Base-by-base conservation (phyloP, 768 basidiomycete species). In the Suillus paluster region DNA sequence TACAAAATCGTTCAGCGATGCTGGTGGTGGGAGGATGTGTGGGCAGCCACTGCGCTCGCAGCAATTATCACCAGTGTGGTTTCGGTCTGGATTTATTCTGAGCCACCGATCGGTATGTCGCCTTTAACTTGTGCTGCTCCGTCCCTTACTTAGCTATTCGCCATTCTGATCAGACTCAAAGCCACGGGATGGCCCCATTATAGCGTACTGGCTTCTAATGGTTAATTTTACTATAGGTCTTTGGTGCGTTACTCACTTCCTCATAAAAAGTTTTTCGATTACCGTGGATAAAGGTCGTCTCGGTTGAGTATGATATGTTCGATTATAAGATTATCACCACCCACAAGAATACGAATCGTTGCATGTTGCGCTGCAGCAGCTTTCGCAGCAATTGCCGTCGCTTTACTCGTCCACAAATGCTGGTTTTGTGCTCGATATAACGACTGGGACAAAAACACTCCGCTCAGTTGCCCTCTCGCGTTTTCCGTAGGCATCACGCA, bases 1-100 rank as follows among this genome's bases (percentile, higher is more conserved):
- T 63, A 63, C 33, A 44, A 48, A 19, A 21, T 27, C 15, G 19
- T n/a, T 14, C 60, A 63, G 15, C 46, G 38, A 25, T 34, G 60
- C 14, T 61, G 38, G 30, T 63, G 63, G 63, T 63, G 53, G 63
- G 63, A 63, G n/a, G 60, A 63, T 38, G 15, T 54, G 17, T 61
- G 52, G 63, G 63, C 60, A n/a, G 44, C 46, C 10, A 19, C 25
- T 23, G 62, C 58, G 30, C 30, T 63, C n/a, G 52, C 25, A 27
- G 57, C 62, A 5, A 36, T 23, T 36, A 49, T 41, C 12, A 23
- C 19, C 39, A 61, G 60, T 25, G 44, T 12, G 54, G 60, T 61
- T 17, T 44, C 44, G 36, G 50, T 64, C 48, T 61, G 63, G 63
- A 23, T 64, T 27, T 48, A 57, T 36, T 50, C 45, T 21, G 53